These are phyloP conservation scores for Botrytis pseudocinerea DNA, from an alignment of 2,329 filamentous ascomycete genomes.

Conservation along the genomic window DNA sequence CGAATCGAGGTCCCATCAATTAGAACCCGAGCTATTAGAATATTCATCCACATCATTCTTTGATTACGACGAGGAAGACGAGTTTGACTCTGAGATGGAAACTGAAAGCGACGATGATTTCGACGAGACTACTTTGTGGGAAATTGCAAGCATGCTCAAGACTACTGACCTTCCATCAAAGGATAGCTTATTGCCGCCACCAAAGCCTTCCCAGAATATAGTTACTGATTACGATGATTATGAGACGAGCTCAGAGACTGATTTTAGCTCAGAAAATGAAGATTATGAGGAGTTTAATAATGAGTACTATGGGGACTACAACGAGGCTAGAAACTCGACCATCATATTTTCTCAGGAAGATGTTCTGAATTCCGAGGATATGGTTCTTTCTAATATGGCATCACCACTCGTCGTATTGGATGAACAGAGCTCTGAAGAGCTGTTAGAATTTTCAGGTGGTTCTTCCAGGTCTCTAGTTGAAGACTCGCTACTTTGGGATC, in stretches of 20 bases:
- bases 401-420: not conserved
- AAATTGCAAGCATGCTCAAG: conserved; percentile 61
- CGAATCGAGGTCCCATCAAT: conserved; percentile 34
- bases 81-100: conserved; percentile 41
- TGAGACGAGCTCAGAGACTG: conserved; percentile 26
- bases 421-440: not conserved
- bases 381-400: conserved; percentile 3
- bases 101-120: conserved; percentile 46
- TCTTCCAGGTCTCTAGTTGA: not conserved
- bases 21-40: conserved; percentile 32
- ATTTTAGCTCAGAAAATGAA: conserved; percentile 26
- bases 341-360: conserved; percentile 15
- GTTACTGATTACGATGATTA: conserved; percentile 31
- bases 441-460: not conserved
- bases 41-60: conserved; percentile 52
- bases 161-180: conserved; percentile 53
- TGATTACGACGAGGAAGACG: conserved; percentile 54
- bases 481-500: conserved; percentile 31
- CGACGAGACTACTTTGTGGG: conserved; percentile 63
- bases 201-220: conserved; percentile 11
- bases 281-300: conserved; percentile 11
- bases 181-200: conserved; percentile 49
- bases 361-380: not conserved
- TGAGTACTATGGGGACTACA: not conserved
- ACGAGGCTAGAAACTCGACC: conserved; percentile 1